Base-by-base conservation (phyloP, 1,284 basidiomycete species). In the Inonotus hispidus region DNA sequence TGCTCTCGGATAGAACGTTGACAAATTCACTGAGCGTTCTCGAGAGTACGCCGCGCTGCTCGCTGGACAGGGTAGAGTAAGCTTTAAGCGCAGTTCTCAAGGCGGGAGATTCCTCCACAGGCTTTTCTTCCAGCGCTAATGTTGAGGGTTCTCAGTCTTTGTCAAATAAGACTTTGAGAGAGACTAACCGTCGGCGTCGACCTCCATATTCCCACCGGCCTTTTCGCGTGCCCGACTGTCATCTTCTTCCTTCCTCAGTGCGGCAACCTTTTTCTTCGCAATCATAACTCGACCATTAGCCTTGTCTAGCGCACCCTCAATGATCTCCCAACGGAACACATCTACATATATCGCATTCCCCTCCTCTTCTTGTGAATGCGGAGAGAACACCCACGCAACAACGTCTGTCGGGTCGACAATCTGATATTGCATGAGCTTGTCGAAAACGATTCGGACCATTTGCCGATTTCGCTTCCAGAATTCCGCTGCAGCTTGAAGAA, bases 371-470 rank as follows among this genome's bases (percentile, higher is more conserved):
- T 55, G 67, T 5, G 66, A 59, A 46, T 77, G 79, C 64, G 81
- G 78, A 52, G 75, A 71, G 72, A 99, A 98, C 16, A 90, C 83
- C 87, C 93, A 98, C 3, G 77, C 77, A 57, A 98, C 87, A 16
- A 98, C 90, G 69, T 99, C 95, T 14, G 88, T 84, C 0, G 95
- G 93, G 69, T 98, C 95, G 32, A 99, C 89, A 61, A 99, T 92
- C 69, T 97, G 92, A 74, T 99, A 99, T 74, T 99, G 96, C 82
- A 99, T 90, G 64, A 98, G 79, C 77, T 99, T 99, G 79, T 98
- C 97, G 65, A 96, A 87, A 4, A 98, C 95, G 68, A 99, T 93
- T 21, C 82, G 79, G 45, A 95, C 79, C 85, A 95, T 92, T 69
- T 96, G 92, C 29, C 80, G 78, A 68, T 90, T 92, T 64, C 83